Base-by-base conservation (phyloP, 1,139 yeast species). In the Casaregolazyma suthepensis region DNA sequence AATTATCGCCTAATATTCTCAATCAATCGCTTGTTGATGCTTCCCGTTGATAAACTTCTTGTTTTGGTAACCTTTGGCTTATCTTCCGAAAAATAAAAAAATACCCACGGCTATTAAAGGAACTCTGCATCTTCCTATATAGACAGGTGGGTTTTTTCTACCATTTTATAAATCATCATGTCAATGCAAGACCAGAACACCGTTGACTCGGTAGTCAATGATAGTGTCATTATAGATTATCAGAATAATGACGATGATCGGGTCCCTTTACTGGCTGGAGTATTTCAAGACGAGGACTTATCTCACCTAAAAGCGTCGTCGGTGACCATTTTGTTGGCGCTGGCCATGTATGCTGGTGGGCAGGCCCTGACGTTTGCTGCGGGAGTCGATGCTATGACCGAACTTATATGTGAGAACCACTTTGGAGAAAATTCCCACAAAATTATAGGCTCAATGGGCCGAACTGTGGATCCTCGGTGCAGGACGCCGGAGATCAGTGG, bases 401-500 rank as follows among this genome's bases (percentile, higher is more conserved):
- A 59, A 49, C 56, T 64, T 45, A 56, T 64, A 5, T 64, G 67
- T 53, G 56, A 60, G 9, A 49, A 57, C 18, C 56, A 60, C 19
- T 63, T 56, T 45, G 51, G 47, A 6, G 37, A 29, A 2, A 15
- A 17, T 18, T 31, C 48, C 15, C 20, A 15, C 46, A 37, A n/a
- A n/a, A 46, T 29, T 37, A 45, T 42, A 18, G 54, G 50, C 38
- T 35, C 43, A 10, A 31, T 50, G 46, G 43, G 49, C 9, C 26
- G 26, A n/a, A 52, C 48, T 10, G 43, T 48, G 13, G 66, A 63
- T 51, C 64, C 66, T 9, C 50, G 63, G 43, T 65, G 68, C 51
- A 51, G 63, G 22, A 53, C 61, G 9, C 55, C 62, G 5, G 61
- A 61, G 10, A 59, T 65, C 18, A 58, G 63, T 6, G 63, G 62